These are phyloP conservation scores for Saccharum hybrid DNA, from an alignment of 202 grass and related monocot genomes.

Conservation along the genomic window DNA sequence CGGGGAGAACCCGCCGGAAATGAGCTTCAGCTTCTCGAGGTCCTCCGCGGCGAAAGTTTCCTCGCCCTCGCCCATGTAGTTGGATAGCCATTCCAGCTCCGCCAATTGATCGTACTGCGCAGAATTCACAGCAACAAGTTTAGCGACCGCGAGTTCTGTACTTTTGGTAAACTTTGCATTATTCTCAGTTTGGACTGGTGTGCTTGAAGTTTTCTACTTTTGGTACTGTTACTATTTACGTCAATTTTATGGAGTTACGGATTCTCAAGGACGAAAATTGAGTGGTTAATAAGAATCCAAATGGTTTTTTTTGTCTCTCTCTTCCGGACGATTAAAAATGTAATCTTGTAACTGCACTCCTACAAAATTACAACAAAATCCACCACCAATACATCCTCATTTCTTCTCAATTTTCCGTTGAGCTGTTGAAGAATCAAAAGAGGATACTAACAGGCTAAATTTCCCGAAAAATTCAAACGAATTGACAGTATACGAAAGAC, in stretches of 20 bases:
- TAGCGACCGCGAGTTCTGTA: background rate
- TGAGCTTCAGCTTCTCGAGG: slow-evolving; percentile 79
- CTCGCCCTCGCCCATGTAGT: slow-evolving; percentile 69
- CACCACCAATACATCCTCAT: background rate
- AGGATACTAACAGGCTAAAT: slow-evolving; percentile 10
- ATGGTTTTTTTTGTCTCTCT: too few relatives aligned
- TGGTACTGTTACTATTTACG: slow-evolving; percentile 20
- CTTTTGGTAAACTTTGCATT: background rate
- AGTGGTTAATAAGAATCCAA: slow-evolving; percentile 21
- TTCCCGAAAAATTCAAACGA: slow-evolving; percentile 16
- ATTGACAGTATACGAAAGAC: background rate
- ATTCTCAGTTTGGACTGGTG: slow-evolving; percentile 17
- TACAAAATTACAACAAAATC: background rate
- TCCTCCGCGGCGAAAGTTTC: slow-evolving; percentile 76
- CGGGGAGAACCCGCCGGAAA: slow-evolving; percentile 45
- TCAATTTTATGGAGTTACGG: background rate
- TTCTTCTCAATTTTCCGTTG: slow-evolving; percentile 4
- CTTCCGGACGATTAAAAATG: background rate
- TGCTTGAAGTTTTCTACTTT: slow-evolving; percentile 31
- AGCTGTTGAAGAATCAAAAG: background rate
- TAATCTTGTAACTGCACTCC: background rate
- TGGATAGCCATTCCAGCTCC: slow-evolving; percentile 91
- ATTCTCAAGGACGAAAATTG: slow-evolving; percentile 18
- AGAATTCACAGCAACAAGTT: slow-evolving; percentile 36
- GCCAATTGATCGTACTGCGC: slow-evolving; percentile 77